Evolutionary conservation across 768 basidiomycete genomes (phyloP), one percentile per base, ranked within the genome.

Genomic region (Boletus rex-veris): DNA sequence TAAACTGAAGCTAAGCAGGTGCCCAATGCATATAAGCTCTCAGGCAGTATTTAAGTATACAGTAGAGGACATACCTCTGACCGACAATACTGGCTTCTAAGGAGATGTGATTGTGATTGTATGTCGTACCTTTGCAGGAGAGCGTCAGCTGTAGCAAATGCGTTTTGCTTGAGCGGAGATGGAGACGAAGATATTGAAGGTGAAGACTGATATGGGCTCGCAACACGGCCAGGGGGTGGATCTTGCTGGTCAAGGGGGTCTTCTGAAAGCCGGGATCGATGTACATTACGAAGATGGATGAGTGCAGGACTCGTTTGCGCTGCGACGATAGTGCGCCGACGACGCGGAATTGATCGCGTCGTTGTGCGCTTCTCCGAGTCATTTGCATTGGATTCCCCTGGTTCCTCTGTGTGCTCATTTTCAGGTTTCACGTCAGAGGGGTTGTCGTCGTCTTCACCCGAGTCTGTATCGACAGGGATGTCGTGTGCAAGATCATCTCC

Each of bases 11-110:
- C 87, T 95, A 63, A 30, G 24, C 4, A 21, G 4, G 24, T 50
- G 42, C 21, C 26, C 7, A 45, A 19, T 11, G 18, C 30, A 28
- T 21, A 9, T 62, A 39, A 58, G 45, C n/a, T 42, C 16, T 21
- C 42, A 18, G 24, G 26, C 30, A 4, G 38, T 38, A 47, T 43
- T 19, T 37, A 40, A 21, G 21, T 5, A 38, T 18, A 48, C 3
- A 38, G 16, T 24, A 40, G 37, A n/a, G 10, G 18, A 73, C 82
- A 53, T 64, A 87, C 92, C 84, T 87, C 90, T 9, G 90, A 89
- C 36, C 90, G 83, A 72, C 86, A 93, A 70, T 91, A 96, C 66
- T 98, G 90, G 47, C 86, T 85, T 48, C 91, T 79, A 14, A 97
- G 74, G 30, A 96, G 78, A 58, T 87, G 82, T 12, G 77, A 72